Conservation (phyloP, 129 eudicot species). For the Arctium lappa region DNA sequence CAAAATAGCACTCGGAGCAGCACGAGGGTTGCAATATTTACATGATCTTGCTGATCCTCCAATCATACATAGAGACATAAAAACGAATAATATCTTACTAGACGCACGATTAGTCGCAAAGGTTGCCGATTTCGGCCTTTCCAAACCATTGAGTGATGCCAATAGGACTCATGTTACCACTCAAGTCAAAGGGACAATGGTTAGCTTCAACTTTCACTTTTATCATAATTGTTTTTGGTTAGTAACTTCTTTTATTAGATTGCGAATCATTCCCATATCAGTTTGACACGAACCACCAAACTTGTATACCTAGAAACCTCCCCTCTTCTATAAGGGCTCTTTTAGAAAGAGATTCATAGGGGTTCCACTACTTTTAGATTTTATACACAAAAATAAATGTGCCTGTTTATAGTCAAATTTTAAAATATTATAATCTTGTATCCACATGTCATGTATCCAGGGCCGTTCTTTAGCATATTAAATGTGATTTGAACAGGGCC, state of each 20-base stretch:
- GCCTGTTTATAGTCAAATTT: not conserved
- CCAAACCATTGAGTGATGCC: conserved; percentile 23
- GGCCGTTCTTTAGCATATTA: too few species aligned
- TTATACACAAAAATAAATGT: not conserved
- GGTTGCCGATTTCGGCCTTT: conserved; percentile 52
- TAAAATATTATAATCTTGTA: not conserved
- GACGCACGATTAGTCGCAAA: conserved; percentile 42
- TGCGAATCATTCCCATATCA: not conserved
- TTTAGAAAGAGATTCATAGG: not conserved
- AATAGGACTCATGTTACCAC: conserved; percentile 4
- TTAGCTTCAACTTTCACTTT: conserved; percentile 11
- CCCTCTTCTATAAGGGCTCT: not conserved
- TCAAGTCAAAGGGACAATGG: conserved; percentile 70
- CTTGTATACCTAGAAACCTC: not conserved
- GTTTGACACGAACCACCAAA: not conserved
- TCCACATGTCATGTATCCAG: not conserved
- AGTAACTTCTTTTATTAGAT: not conserved
- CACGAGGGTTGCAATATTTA: conserved; percentile 43
- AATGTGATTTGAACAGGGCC: too few species aligned
- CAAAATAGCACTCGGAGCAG: conserved; percentile 43
- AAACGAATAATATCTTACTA: conserved; percentile 40
- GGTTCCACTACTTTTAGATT: not conserved
- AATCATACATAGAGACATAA: conserved; percentile 48
- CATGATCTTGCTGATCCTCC: conserved; percentile 47
- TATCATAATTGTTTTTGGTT: not conserved